Conservation (phyloP, 1,284 basidiomycete genomes). For the Crepidotus sp. region DNA sequence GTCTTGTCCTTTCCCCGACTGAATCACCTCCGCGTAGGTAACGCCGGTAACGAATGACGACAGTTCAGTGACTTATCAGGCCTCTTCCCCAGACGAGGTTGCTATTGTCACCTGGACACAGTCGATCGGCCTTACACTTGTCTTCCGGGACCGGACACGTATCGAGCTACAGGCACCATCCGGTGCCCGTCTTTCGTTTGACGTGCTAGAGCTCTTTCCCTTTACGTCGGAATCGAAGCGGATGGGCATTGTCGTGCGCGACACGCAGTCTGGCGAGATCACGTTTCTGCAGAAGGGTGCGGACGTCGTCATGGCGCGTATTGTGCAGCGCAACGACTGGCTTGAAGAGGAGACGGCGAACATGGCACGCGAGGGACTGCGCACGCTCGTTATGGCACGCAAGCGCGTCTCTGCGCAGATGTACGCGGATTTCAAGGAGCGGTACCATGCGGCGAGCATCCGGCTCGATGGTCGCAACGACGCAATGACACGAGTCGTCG, state of each 20-base stretch:
- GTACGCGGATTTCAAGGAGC: slow-evolving; percentile 69
- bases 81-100: slow-evolving; percentile 97
- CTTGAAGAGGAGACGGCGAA: slow-evolving; percentile 97
- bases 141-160: slow-evolving; percentile 79
- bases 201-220: slow-evolving; percentile 92
- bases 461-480: slow-evolving; percentile 74
- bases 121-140: slow-evolving; percentile 84
- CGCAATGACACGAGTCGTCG: slow-evolving; percentile 70
- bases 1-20: background rate
- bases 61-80: slow-evolving; percentile 91
- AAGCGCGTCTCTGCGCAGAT: slow-evolving; percentile 65
- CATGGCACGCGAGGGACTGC: slow-evolving; percentile 94
- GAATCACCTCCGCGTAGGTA: slow-evolving; percentile 45
- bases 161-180: slow-evolving; percentile 73
- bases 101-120: slow-evolving; percentile 99
- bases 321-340: slow-evolving; percentile 98
- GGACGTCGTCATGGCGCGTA: slow-evolving; percentile 92
- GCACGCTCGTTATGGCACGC: slow-evolving; percentile 88
- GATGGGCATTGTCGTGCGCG: slow-evolving; percentile 95
- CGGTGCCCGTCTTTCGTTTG: slow-evolving; percentile 60
- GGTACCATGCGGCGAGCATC: slow-evolving; percentile 75
- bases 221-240: slow-evolving; percentile 98
- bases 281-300: slow-evolving; percentile 95
- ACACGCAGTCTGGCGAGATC: slow-evolving; percentile 67
- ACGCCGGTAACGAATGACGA: slow-evolving; percentile 95